Base-by-base conservation (phyloP, 2,329 filamentous ascomycete species). In the Diaporthe capsici region DNA sequence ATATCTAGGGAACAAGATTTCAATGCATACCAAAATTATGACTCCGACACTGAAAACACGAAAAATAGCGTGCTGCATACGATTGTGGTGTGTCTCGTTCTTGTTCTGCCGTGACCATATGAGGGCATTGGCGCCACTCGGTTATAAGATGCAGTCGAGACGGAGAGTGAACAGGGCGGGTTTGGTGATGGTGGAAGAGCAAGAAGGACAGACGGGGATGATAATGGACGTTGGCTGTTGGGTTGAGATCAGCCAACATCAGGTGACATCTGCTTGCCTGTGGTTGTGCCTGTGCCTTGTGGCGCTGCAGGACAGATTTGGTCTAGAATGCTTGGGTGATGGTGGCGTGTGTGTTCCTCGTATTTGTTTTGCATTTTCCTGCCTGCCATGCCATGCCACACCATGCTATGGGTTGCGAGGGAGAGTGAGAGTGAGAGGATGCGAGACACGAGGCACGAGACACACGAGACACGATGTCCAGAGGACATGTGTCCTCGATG, bases 401-500 rank as follows among this genome's bases (percentile, higher is more conserved):
- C 12, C 12, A 13, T 44, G 12, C 5, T 25, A 7, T 55, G 31
- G 34, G 42, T 25, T 42, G 22, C 12, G 25, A 61, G 34, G 37
- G 34, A 42, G 34, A 49, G 47, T 17, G 34, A 61, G 34, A 49
- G 47, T 17, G 7, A 31, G 25, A 51, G 63, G 20, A 67, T 51
- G 28, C 28, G 22, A 67, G 39, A 63, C 55, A 58, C 55, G 55
- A 58, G 55, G 55, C 55, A 58, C 55, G 47, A 49, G 51, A 31
- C 51, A 61, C 22, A 60, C 44, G 20, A 67, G 63, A 67, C 63
- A 51, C 63, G 7, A 31, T 63, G 39, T 4, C n/a, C n/a, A 37
- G 63, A 67, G 63, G 44, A 51, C 63, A 67, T 37, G 28, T 67
- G 63, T 67, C 63, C 63, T 51, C 22, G 63, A 49, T 61, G 58